A percentile compares a stretch with the other conserved stretches of the same genome.
Evolutionary conservation across 169 alveolate species (phyloP).

Genomic region (Babesia ovata): DNA sequence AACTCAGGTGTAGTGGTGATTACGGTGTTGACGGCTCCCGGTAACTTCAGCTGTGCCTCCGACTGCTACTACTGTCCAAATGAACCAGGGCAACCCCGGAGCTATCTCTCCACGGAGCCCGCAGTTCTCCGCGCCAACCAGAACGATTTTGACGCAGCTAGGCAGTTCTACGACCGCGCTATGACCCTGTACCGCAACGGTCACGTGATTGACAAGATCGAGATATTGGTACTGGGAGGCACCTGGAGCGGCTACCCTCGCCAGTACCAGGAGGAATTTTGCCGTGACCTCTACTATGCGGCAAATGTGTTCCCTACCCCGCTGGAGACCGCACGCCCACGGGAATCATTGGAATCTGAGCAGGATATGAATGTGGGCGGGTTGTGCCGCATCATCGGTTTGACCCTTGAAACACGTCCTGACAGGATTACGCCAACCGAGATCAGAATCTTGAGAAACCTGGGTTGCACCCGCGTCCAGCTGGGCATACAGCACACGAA

Average conservation of each 20-base stretch:
- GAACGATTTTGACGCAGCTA: slow-evolving; percentile 87
- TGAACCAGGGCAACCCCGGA: slow-evolving; percentile 95
- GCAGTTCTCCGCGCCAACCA: slow-evolving; percentile 94
- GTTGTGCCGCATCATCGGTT: slow-evolving; percentile 72
- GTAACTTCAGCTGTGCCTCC: slow-evolving; percentile 89
- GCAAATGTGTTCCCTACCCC: slow-evolving; percentile 87
- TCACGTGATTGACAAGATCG: slow-evolving; percentile 91
- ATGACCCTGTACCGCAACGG: slow-evolving; percentile 90
- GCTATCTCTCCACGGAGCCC: slow-evolving; percentile 94
- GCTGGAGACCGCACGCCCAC: slow-evolving; percentile 65
- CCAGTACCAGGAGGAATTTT: slow-evolving; percentile 87
- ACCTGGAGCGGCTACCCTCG: slow-evolving; percentile 93
- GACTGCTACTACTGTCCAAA: slow-evolving; percentile 93
- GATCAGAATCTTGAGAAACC: slow-evolving; percentile 79
- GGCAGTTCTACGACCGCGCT: slow-evolving; percentile 91
- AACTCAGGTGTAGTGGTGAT: slow-evolving; percentile 91
- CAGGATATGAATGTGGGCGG: slow-evolving; percentile 70
- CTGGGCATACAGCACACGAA: slow-evolving; percentile 93
- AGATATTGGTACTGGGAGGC: slow-evolving; percentile 92
- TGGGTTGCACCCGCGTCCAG: slow-evolving; percentile 93
- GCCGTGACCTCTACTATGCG: slow-evolving; percentile 91
- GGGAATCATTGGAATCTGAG: slow-evolving; percentile 59
- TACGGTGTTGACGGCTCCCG: slow-evolving; percentile 93
- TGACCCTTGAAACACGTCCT: slow-evolving; percentile 91
- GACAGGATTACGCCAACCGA: slow-evolving; percentile 88